Conservation (phyloP, 1,139 yeast species). For the Lodderomyces beijingensis region DNA sequence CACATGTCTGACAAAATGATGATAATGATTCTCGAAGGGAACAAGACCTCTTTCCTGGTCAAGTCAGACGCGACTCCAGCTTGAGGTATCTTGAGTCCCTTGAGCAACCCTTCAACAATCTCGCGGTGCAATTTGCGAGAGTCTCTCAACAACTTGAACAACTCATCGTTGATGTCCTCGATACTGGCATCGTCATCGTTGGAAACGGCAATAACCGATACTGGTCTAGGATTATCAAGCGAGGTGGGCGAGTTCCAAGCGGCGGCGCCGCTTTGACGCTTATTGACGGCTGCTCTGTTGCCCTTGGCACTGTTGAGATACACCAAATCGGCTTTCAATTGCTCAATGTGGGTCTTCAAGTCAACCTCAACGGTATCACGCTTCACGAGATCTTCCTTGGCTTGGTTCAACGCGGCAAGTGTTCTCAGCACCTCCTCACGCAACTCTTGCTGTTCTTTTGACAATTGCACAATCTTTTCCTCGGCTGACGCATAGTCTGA, state of each 20-base stretch:
- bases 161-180: slow-evolving; percentile 69
- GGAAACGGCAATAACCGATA: slow-evolving; percentile 56
- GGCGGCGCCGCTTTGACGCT: slow-evolving; percentile 37
- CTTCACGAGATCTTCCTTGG: slow-evolving; percentile 58
- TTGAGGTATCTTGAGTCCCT: slow-evolving; percentile 83
- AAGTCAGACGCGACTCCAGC: slow-evolving; percentile 81
- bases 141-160: slow-evolving; percentile 71
- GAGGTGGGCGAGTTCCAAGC: slow-evolving; percentile 32
- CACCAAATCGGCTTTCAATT: slow-evolving; percentile 63
- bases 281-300: slow-evolving; percentile 31
- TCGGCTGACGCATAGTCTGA: slow-evolving; percentile 60
- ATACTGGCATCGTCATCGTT: slow-evolving; percentile 54
- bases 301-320: slow-evolving; percentile 41
- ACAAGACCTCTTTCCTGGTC: slow-evolving; percentile 85
- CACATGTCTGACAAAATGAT: slow-evolving; percentile 96
- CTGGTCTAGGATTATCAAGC: slow-evolving; percentile 45
- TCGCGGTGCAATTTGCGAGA: slow-evolving; percentile 77
- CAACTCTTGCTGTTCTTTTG: slow-evolving; percentile 60
- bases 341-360: slow-evolving; percentile 63
- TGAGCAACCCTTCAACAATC: slow-evolving; percentile 81
- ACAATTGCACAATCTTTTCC: slow-evolving; percentile 57
- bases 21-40: slow-evolving; percentile 94
- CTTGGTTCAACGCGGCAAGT: slow-evolving; percentile 57
- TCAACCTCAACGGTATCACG: slow-evolving; percentile 67
- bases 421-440: slow-evolving; percentile 61